A percentile compares a stretch with the other conserved stretches of the same genome.
These are phyloP conservation scores for Umbilicaria muhlenbergii DNA, from an alignment of 495 filamentous ascomycete genomes.

Conservation along the genomic window DNA sequence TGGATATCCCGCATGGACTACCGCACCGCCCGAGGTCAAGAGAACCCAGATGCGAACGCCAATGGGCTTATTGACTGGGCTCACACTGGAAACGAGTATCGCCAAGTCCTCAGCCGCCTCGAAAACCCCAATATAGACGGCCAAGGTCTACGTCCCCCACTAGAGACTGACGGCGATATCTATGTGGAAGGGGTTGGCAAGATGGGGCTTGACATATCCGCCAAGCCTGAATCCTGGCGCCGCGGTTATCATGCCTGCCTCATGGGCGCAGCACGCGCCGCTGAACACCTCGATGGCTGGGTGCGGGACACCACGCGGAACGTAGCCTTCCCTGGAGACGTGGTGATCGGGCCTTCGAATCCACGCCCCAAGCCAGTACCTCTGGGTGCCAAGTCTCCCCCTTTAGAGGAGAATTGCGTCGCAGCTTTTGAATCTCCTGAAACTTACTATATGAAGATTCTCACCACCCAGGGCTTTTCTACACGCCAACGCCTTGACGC, in stretches of 20 bases:
- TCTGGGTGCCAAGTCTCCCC: conserved; percentile 35
- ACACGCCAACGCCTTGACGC: conserved; percentile 61
- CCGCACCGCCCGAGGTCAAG: conserved; percentile 38
- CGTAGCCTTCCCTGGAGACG: conserved; percentile 48
- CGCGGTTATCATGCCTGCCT: conserved; percentile 68
- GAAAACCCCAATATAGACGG: conserved; percentile 55
- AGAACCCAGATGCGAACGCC: conserved; percentile 33
- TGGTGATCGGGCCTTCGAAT: conserved; percentile 69
- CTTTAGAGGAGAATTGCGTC: conserved; percentile 57
- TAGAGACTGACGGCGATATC: conserved; percentile 38
- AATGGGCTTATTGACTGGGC: conserved; percentile 49
- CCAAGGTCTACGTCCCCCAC: conserved; percentile 33
- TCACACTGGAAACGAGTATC: conserved; percentile 35
- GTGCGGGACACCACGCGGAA: conserved; percentile 49
- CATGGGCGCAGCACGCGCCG: conserved; percentile 57
- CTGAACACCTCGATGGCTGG: conserved; percentile 69
- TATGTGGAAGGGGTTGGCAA: conserved; percentile 37
- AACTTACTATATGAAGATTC: conserved; percentile 57
- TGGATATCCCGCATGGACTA: conserved; percentile 43
- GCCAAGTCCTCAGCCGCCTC: conserved; percentile 38
- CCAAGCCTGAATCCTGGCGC: conserved; percentile 66
- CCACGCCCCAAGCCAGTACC: conserved; percentile 60
- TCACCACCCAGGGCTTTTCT: conserved; percentile 62
- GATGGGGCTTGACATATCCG: conserved; percentile 51
- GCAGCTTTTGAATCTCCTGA: conserved; percentile 48